phyloP scores from a whole-genome alignment of 1,284 basidiomycete species.

The Cutaneotrichosporon sp. region DNA sequence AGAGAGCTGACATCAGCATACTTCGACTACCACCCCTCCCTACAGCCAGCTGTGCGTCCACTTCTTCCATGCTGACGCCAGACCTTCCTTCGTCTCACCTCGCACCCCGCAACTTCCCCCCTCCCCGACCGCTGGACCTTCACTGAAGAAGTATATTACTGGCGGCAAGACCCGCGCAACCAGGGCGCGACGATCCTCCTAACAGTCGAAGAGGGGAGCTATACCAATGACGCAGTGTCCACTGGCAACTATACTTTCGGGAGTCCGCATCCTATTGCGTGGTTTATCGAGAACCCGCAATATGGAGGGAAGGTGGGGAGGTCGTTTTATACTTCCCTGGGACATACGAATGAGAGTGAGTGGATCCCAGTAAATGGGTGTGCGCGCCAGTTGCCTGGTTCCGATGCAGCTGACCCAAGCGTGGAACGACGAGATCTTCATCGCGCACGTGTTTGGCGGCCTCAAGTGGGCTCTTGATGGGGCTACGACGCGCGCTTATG shows the following conservation, averaged over 20 bases:
- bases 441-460: slow-evolving; percentile 68
- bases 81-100: slow-evolving; percentile 62
- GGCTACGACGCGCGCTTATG: slow-evolving; percentile 52
- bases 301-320: slow-evolving; percentile 61
- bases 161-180: slow-evolving; percentile 68
- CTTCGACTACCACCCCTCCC: slow-evolving; percentile 71
- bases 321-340: slow-evolving; percentile 76
- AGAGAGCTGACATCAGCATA: slow-evolving; percentile 52
- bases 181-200: slow-evolving; percentile 67
- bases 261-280: slow-evolving; percentile 55
- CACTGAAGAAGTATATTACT: slow-evolving; percentile 63
- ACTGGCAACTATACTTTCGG: slow-evolving; percentile 23
- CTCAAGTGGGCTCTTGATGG: slow-evolving; percentile 67
- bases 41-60: slow-evolving; percentile 56
- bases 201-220: slow-evolving; percentile 67
- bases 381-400: not conserved
- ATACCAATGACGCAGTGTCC: slow-evolving; percentile 39
- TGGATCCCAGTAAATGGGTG: no score
- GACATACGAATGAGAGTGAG: slow-evolving; percentile 65
- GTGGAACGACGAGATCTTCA: slow-evolving; percentile 62
- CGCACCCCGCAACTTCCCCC: slow-evolving; percentile 66
- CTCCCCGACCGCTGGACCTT: slow-evolving; percentile 66
- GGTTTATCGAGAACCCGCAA: slow-evolving; percentile 70
- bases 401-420: slow-evolving; percentile 23
- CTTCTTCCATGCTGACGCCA: not conserved